Conservation (phyloP, 345 rosid species). For the Heritiera fomes region DNA sequence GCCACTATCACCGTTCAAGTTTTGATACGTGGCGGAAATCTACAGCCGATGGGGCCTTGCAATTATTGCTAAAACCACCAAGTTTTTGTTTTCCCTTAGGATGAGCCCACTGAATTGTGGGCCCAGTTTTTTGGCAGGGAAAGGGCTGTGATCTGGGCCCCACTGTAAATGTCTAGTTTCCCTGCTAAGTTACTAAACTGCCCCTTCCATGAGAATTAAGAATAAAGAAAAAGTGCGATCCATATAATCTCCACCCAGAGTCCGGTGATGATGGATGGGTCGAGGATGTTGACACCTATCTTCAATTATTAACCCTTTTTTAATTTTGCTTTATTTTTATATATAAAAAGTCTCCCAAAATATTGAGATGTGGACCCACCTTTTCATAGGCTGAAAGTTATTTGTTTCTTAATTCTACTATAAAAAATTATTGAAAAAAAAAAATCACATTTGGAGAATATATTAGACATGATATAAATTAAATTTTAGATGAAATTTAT, state of each 20-base stretch:
- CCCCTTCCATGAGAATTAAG: background rate
- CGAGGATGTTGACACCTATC: background rate
- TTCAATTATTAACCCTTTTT: background rate
- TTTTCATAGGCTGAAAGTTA: background rate
- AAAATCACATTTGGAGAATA: too few species aligned
- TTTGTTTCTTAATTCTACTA: too few species aligned
- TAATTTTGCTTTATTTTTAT: background rate
- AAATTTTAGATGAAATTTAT: too few species aligned
- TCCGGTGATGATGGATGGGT: background rate
- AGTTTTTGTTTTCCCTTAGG: too few species aligned
- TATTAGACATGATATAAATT: too few species aligned
- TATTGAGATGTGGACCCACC: background rate
- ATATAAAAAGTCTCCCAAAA: background rate
- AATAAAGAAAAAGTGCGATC: background rate
- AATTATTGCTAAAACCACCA: conserved; percentile 11
- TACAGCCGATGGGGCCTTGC: background rate
- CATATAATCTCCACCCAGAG: conserved; percentile 6
- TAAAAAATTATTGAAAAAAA: too few species aligned
- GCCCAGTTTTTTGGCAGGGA: background rate
- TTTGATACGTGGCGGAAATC: conserved; percentile 4
- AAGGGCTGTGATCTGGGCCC: background rate
- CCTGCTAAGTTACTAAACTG: background rate
- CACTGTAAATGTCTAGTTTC: background rate
- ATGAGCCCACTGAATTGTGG: background rate
- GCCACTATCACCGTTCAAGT: conserved; percentile 12